Percentiles rank a stretch among this genome's conserved stretches.
Evolutionary conservation across 1,284 basidiomycete genomes (phyloP).

Genomic region (Rhodotorula glutinis): DNA sequence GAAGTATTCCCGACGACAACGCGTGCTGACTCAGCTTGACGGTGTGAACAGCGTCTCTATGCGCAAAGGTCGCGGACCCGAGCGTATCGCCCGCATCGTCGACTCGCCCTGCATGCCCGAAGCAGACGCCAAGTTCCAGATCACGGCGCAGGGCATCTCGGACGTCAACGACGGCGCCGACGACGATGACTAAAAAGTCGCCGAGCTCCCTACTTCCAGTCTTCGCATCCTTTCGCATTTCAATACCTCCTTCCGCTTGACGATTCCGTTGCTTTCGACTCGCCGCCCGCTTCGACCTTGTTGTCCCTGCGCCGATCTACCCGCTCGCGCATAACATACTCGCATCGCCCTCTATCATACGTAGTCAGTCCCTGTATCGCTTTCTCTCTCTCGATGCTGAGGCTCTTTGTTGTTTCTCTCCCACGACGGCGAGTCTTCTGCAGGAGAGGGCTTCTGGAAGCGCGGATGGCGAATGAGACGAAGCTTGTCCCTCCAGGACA

Average conservation of each 20-base stretch:
- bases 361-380: neutral
- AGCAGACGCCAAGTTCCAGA: conserved; percentile 92
- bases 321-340: neutral
- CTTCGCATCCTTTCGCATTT: neutral
- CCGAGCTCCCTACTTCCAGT: neutral
- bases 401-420: neutral
- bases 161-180: conserved; percentile 44
- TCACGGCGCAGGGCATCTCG: conserved; percentile 54
- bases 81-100: conserved; percentile 93
- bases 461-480: too few relatives aligned
- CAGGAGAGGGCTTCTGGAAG: too few relatives aligned
- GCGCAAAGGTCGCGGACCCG: conserved; percentile 88
- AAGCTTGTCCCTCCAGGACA: too few relatives aligned
- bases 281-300: neutral
- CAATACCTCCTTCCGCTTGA: neutral
- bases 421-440: too few relatives aligned
- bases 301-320: neutral
- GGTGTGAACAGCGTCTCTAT: conserved; percentile 72
- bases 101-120: conserved; percentile 98
- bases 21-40: too few relatives aligned
- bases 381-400: neutral
- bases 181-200: neutral
- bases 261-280: too few relatives aligned
- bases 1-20: too few relatives aligned
- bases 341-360: neutral